phyloP scores from a whole-genome alignment of 495 filamentous ascomycete genomes.

The Elaphomyces granulatus region DNA sequence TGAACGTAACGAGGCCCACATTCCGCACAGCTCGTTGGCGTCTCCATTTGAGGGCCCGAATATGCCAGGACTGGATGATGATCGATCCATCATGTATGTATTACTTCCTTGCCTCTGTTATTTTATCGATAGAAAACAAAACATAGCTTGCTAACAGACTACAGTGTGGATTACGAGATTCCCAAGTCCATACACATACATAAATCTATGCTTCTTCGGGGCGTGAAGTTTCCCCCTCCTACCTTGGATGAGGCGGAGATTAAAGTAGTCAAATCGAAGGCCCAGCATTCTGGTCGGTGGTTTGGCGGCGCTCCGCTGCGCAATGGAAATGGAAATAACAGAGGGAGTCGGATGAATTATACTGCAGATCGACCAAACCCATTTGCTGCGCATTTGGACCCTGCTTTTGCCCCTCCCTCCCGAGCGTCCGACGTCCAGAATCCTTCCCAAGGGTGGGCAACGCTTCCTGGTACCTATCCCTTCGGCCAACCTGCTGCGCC shows the following conservation, averaged over 20 bases:
- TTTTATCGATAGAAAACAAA: not conserved
- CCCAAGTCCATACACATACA: conserved; percentile 56
- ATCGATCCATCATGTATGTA: conserved; percentile 66
- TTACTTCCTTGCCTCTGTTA: conserved; percentile 3
- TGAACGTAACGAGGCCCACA: conserved; percentile 63
- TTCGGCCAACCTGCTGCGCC: conserved; percentile 30
- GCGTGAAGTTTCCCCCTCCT: conserved; percentile 54
- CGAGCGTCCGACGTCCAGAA: conserved; percentile 17
- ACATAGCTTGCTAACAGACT: conserved; percentile 17
- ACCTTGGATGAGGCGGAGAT: conserved; percentile 63
- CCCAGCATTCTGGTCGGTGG: conserved; percentile 42
- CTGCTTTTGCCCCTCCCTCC: conserved; percentile 30
- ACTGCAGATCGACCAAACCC: conserved; percentile 33
- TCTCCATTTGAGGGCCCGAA: conserved; percentile 48
- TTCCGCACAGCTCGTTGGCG: conserved; percentile 55
- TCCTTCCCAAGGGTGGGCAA: conserved; percentile 29
- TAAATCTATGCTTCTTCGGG: conserved; percentile 88
- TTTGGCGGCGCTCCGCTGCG: conserved; percentile 50
- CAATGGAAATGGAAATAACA: conserved; percentile 26
- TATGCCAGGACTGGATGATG: conserved; percentile 66
- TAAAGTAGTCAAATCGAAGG: conserved; percentile 46
- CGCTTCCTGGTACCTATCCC: too few relatives aligned
- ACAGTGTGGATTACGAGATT: conserved; percentile 71
- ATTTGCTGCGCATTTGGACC: conserved; percentile 40
- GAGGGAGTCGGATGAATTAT: conserved; percentile 41